Conservation (phyloP, 2,329 filamentous ascomycete genomes). For the Pezizomycotina sp. region DNA sequence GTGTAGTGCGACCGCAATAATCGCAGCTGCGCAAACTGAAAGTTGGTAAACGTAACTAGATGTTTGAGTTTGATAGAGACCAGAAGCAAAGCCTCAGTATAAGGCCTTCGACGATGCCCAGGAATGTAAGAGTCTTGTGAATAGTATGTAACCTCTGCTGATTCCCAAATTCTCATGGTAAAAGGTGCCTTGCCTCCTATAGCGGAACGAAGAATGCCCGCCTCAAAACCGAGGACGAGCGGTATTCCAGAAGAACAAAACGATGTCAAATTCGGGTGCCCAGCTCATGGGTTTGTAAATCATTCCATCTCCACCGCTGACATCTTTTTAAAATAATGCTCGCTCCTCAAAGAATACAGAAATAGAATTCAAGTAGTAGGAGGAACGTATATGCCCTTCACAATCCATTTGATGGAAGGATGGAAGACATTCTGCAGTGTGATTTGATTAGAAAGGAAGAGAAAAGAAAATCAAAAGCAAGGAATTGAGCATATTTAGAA, state of each 20-base stretch:
- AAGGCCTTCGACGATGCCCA: no score
- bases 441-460: conserved; percentile 13
- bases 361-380: conserved; percentile 5
- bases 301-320: conserved; percentile 18
- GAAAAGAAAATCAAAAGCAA: conserved; percentile 2
- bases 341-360: no score
- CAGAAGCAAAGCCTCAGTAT: no score
- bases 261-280: conserved; percentile 20
- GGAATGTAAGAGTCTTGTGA: background rate
- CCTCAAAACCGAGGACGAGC: conserved; percentile 20
- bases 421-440: conserved; percentile 8
- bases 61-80: no score
- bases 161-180: conserved; percentile 20
- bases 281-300: conserved; percentile 17
- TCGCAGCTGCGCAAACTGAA: no score
- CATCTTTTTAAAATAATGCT: no score
- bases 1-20: no score
- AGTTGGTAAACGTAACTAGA: no score
- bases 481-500: no score
- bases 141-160: conserved; percentile 18
- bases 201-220: conserved; percentile 7
- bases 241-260: conserved; percentile 7
- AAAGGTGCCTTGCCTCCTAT: no score
- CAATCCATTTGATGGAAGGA: conserved; percentile 5
- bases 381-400: conserved; percentile 8